Conservation (phyloP, 768 basidiomycete genomes). For the Butyriboletus loyo region DNA sequence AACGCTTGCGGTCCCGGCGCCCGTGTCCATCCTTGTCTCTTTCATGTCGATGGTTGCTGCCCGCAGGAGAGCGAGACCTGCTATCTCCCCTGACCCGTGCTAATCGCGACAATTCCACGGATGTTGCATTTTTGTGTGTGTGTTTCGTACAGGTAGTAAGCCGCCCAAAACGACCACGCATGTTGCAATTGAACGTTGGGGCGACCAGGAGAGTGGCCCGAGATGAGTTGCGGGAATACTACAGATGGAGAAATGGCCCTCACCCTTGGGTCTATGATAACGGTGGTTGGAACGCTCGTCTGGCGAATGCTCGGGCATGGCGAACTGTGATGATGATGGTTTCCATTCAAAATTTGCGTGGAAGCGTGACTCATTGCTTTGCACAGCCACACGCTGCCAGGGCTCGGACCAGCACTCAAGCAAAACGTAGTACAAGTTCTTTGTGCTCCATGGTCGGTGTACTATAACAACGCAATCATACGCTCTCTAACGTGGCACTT, state of each 20-base stretch:
- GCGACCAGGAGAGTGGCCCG: slow-evolving; percentile 24
- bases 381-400: background rate
- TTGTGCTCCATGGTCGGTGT: background rate
- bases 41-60: slow-evolving; percentile 7
- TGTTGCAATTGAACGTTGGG: slow-evolving; percentile 8
- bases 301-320: slow-evolving; percentile 14
- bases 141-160: slow-evolving; percentile 1
- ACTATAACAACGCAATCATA: background rate
- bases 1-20: slow-evolving; percentile 14
- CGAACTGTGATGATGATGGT: background rate
- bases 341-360: background rate
- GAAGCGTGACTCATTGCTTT: background rate
- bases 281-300: slow-evolving; percentile 5
- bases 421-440: background rate
- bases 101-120: slow-evolving; percentile 1
- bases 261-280: slow-evolving; percentile 21
- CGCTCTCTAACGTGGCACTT: background rate
- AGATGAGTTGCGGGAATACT: slow-evolving; percentile 21
- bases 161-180: slow-evolving; percentile 18
- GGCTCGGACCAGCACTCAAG: background rate
- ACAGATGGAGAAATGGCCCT: slow-evolving; percentile 7
- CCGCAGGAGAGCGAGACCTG: slow-evolving; percentile 26
- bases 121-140: background rate
- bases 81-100: slow-evolving; percentile 20
- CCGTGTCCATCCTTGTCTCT: slow-evolving; percentile 5